Conservation (phyloP, 805 yeast species). For the Danielozyma ontarioensis region DNA sequence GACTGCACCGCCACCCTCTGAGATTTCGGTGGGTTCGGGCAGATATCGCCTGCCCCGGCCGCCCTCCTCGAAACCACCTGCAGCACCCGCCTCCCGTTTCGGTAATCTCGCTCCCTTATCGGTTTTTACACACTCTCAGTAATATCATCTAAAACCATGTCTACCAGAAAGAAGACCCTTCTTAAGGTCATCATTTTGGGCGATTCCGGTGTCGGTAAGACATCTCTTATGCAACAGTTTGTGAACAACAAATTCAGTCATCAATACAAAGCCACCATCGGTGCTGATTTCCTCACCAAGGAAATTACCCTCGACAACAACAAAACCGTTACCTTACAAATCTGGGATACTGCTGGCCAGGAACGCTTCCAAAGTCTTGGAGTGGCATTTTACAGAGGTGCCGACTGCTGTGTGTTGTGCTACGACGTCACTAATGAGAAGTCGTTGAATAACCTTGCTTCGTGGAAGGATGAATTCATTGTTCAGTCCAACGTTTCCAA, state of each 20-base stretch:
- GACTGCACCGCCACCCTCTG: too few species aligned
- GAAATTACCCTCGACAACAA: constrained; percentile 79
- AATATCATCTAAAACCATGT: too few species aligned
- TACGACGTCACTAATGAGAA: constrained; percentile 94
- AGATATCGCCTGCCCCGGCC: too few species aligned
- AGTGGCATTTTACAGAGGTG: constrained; percentile 95
- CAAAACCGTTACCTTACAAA: constrained; percentile 72
- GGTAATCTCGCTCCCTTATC: too few species aligned
- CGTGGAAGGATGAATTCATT: constrained; percentile 94
- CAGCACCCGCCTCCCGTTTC: too few species aligned
- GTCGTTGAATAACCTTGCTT: constrained; percentile 80
- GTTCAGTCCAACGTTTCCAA: constrained; percentile 90
- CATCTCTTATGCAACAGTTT: constrained; percentile 95
- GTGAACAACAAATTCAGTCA: constrained; percentile 92
- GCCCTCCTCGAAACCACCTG: too few species aligned
- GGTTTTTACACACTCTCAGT: too few species aligned
- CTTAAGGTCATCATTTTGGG: constrained; percentile 89
- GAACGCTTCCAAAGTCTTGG: constrained; percentile 96
- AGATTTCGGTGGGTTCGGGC: too few species aligned
- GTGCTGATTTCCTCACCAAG: constrained; percentile 93
- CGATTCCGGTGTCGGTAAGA: constrained; percentile 97
- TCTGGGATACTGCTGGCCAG: constrained; percentile 99
- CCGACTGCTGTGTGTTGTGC: constrained; percentile 95
- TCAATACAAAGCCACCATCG: constrained; percentile 96
- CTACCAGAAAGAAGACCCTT: constrained; percentile 67